Evolutionary conservation across 495 filamentous ascomycete genomes (phyloP).

Genomic region (Daldinia bambusicola): DNA sequence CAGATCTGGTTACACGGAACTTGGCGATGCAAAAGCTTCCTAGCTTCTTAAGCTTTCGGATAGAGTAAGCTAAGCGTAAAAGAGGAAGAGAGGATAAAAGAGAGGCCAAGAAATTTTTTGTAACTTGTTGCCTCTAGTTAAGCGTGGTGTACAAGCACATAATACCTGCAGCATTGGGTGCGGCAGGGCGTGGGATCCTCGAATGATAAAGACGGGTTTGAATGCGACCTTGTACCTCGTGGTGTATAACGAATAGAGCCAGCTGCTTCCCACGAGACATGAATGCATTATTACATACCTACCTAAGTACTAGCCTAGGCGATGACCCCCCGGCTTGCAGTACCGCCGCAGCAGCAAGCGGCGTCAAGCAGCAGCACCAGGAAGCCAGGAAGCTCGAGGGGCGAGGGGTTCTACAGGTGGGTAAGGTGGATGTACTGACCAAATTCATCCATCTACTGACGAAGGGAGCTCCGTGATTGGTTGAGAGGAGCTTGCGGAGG

Average conservation of each 20-base stretch:
- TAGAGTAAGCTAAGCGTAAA: constrained; percentile 18
- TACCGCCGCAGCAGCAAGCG: constrained; percentile 16
- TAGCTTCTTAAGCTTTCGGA: constrained; percentile 11
- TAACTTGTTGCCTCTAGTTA: constrained; percentile 14
- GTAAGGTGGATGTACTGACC: constrained; percentile 43
- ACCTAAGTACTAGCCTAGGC: constrained; percentile 10
- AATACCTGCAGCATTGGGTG: constrained; percentile 29
- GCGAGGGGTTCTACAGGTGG: constrained; percentile 47
- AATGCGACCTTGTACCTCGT: constrained; percentile 37
- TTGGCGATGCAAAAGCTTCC: constrained; percentile 37
- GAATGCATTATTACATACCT: constrained; percentile 22
- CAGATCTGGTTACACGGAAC: constrained; percentile 31
- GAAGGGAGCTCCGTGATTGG: constrained; percentile 45
- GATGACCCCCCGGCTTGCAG: constrained; percentile 23
- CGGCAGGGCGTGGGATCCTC: constrained; percentile 23
- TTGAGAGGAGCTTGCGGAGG: constrained; percentile 34
- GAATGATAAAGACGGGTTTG: constrained; percentile 16
- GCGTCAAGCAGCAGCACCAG: background rate
- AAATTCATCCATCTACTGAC: constrained; percentile 19
- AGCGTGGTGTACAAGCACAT: constrained; percentile 16
- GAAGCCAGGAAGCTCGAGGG: constrained; percentile 35
- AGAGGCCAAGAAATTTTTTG: constrained; percentile 17
- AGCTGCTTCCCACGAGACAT: constrained; percentile 36
- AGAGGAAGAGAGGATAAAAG: background rate
- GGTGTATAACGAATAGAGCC: constrained; percentile 18